Percentiles rank a stretch among this genome's conserved stretches.
Conservation (phyloP, 768 basidiomycete species). For the Gyrodon lividus region DNA sequence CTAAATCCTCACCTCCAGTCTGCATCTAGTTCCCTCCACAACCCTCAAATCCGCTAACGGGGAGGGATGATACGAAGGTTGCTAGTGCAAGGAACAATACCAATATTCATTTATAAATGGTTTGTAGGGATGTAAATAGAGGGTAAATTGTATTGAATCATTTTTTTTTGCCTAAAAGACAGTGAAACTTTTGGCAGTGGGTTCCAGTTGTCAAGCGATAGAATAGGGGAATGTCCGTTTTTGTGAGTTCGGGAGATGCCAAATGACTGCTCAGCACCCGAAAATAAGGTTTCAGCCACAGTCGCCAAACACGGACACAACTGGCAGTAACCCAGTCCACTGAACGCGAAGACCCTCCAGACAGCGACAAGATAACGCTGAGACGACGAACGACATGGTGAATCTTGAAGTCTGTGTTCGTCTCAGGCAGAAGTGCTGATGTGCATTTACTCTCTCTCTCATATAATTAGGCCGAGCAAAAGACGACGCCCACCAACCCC, state of each 20-base stretch:
- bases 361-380: slow-evolving; percentile 36
- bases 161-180: too few species aligned
- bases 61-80: too few species aligned
- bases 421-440: background rate
- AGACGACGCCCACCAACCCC: slow-evolving; percentile 85
- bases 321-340: background rate
- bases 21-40: too few species aligned
- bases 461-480: slow-evolving; percentile 71
- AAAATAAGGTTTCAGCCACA: slow-evolving; percentile 34
- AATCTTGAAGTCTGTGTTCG: slow-evolving; percentile 3
- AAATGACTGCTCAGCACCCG: slow-evolving; percentile 18
- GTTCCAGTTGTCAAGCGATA: too few species aligned
- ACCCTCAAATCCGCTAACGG: too few species aligned
- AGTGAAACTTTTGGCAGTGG: too few species aligned
- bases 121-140: too few species aligned
- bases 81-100: too few species aligned
- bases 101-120: too few species aligned
- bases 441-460: background rate
- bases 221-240: slow-evolving; percentile 1
- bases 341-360: slow-evolving; percentile 10
- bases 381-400: slow-evolving; percentile 30
- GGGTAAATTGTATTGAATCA: too few species aligned
- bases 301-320: background rate
- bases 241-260: slow-evolving; percentile 17
- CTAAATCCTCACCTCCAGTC: too few species aligned